Conservation (phyloP, 2,329 filamentous ascomycete species). For the Lachnellula hyalina region DNA sequence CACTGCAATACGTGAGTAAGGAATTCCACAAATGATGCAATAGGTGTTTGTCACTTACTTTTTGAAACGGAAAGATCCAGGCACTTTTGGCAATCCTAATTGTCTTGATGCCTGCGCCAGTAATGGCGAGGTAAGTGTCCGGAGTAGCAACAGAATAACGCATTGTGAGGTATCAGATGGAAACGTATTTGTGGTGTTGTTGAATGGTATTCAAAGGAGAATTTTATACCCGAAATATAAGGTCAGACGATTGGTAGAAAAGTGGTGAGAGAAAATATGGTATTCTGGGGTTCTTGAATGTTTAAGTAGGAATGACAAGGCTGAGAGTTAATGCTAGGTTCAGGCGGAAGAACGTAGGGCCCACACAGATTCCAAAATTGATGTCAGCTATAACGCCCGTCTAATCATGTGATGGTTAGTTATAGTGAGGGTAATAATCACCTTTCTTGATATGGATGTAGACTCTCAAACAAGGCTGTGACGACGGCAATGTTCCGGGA, state of each 20-base stretch:
- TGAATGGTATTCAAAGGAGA: neutral
- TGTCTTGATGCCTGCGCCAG: conserved; percentile 68
- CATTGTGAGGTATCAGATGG: conserved; percentile 35
- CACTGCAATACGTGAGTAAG: conserved; percentile 19
- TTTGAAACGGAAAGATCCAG: conserved; percentile 66
- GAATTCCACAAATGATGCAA: neutral
- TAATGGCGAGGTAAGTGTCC: conserved; percentile 83
- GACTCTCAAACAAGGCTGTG: neutral
- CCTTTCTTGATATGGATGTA: neutral
- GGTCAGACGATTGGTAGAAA: neutral
- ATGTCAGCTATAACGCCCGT: neutral
- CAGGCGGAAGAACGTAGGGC: neutral
- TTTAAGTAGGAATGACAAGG: too few species aligned
- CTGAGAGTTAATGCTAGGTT: neutral
- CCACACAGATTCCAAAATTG: neutral
- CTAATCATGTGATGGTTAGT: neutral
- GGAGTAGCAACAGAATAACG: conserved; percentile 66
- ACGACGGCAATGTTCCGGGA: neutral
- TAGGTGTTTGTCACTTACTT: conserved; percentile 36
- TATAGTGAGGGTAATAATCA: neutral
- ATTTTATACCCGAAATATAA: neutral
- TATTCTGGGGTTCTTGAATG: too few species aligned
- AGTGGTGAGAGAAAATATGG: too few species aligned
- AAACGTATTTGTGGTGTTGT: neutral
- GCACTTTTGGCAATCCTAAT: conserved; percentile 76